Conservation (phyloP, 768 basidiomycete genomes). For the Exsudoporus frostii region DNA sequence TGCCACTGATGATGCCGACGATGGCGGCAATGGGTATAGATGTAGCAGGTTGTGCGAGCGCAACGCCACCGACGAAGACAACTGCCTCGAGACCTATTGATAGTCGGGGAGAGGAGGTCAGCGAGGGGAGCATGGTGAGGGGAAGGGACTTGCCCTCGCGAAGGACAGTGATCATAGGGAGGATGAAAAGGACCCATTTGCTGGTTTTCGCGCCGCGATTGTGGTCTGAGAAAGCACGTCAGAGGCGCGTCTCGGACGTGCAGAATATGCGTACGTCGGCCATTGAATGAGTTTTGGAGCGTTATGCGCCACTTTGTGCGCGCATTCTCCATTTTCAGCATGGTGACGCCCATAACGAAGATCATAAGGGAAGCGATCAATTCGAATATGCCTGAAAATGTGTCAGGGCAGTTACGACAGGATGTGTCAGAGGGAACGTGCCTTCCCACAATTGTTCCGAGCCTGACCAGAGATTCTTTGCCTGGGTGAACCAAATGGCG, state of each 20-base stretch:
- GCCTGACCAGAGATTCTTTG: slow-evolving; percentile 77
- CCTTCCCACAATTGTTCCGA: slow-evolving; percentile 95
- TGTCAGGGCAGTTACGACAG: neutral
- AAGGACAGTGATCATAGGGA: slow-evolving; percentile 89
- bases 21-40: slow-evolving; percentile 91
- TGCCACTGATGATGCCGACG: slow-evolving; percentile 76
- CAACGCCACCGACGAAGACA: slow-evolving; percentile 91
- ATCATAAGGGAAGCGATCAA: slow-evolving; percentile 78
- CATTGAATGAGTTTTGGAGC: slow-evolving; percentile 73
- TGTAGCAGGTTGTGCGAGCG: slow-evolving; percentile 75
- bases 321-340: slow-evolving; percentile 94
- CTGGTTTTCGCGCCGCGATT: slow-evolving; percentile 52
- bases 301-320: slow-evolving; percentile 95
- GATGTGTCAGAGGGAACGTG: slow-evolving; percentile 16
- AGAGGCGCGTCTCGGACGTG: neutral
- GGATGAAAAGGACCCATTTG: slow-evolving; percentile 85
- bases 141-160: slow-evolving; percentile 67
- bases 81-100: slow-evolving; percentile 77
- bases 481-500: slow-evolving; percentile 92
- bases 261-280: slow-evolving; percentile 40
- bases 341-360: slow-evolving; percentile 88
- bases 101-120: neutral
- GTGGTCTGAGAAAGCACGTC: slow-evolving; percentile 30
- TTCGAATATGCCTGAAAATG: slow-evolving; percentile 56
- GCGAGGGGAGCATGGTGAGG: neutral